Conservation (phyloP, 2,329 filamentous ascomycete genomes). For the Rugonectria rugulosa region DNA sequence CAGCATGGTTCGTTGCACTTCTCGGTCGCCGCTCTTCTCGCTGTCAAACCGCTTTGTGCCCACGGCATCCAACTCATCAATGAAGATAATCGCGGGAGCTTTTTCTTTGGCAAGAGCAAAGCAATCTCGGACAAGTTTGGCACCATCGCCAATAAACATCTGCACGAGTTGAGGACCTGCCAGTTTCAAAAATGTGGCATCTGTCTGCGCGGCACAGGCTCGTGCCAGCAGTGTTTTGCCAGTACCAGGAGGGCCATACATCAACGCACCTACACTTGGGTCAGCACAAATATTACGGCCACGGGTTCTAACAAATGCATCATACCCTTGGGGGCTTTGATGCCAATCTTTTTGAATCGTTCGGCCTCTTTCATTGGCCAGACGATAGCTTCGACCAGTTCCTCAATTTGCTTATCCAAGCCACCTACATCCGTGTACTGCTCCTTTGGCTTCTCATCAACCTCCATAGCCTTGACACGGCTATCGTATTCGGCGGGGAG, state of each 20-base stretch:
- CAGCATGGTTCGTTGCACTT: constrained; percentile 98
- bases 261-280: constrained; percentile 96
- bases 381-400: constrained; percentile 96
- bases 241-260: constrained; percentile 95
- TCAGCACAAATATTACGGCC: constrained; percentile 71
- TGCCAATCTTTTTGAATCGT: constrained; percentile 99
- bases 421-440: constrained; percentile 99
- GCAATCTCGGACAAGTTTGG: constrained; percentile 96
- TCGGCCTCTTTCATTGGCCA: constrained; percentile 99
- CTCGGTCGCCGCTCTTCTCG: constrained; percentile 96
- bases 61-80: constrained; percentile 97
- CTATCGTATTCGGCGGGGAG: constrained; percentile 98
- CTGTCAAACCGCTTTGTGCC: constrained; percentile 99
- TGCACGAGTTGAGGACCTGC: constrained; percentile 97
- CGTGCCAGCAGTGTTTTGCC: constrained; percentile 92
- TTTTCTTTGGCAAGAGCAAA: constrained; percentile 99
- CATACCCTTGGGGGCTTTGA: constrained; percentile 97
- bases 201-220: constrained; percentile 96
- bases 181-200: constrained; percentile 98
- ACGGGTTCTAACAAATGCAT: constrained; percentile 62
- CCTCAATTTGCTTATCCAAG: constrained; percentile 98
- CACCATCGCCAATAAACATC: constrained; percentile 99
- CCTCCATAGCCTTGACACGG: constrained; percentile 99
- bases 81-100: constrained; percentile 98
- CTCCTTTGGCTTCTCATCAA: constrained; percentile 99